Percentiles rank a stretch among this genome's conserved stretches.
Evolutionary conservation across 73 alveolate genomes (phyloP).

Genomic region (Tetrahymena borealis): DNA sequence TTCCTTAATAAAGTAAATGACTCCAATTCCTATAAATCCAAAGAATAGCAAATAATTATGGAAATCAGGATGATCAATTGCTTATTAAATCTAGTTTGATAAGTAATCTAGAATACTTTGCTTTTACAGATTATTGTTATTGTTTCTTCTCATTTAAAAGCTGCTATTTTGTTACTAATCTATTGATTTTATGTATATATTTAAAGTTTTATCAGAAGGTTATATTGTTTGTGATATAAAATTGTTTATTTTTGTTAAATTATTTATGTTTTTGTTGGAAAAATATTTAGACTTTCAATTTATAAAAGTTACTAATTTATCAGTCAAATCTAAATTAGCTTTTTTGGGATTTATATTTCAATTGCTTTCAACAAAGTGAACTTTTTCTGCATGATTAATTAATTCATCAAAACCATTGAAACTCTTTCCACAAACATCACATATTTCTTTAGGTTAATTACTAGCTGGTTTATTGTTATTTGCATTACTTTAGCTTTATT

Average conservation of each 20-base stretch:
- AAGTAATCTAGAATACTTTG: background rate
- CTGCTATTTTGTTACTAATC: too few species aligned
- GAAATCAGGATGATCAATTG: background rate
- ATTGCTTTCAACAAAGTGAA: background rate
- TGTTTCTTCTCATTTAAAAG: background rate
- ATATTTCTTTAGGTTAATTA: background rate
- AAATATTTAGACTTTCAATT: too few species aligned
- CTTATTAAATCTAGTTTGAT: background rate
- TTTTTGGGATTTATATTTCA: too few species aligned
- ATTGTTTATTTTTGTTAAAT: too few species aligned
- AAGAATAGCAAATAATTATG: background rate
- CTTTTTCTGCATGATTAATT: background rate
- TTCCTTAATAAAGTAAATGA: background rate
- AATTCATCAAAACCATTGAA: background rate
- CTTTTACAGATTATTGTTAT: background rate
- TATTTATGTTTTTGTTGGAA: too few species aligned
- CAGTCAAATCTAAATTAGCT: too few species aligned
- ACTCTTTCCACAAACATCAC: background rate
- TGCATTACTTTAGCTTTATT: background rate
- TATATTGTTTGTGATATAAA: too few species aligned
- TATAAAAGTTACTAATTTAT: too few species aligned
- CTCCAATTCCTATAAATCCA: background rate
- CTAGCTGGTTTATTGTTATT: background rate
- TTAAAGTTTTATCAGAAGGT: too few species aligned
- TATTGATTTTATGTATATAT: too few species aligned